Conservation (phyloP, 345 rosid genomes). For the Kandelia obovata region DNA sequence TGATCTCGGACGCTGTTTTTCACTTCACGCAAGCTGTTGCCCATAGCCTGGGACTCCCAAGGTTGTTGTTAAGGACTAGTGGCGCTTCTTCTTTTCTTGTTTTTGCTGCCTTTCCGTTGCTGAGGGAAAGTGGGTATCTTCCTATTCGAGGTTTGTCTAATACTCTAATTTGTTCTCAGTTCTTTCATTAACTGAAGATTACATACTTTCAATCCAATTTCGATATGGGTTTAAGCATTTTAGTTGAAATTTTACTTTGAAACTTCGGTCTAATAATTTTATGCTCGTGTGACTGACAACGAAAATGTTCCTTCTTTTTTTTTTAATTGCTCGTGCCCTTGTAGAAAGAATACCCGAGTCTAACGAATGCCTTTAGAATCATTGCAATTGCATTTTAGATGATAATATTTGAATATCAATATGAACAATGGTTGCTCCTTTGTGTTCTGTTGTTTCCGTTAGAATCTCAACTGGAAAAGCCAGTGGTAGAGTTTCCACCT, state of each 20-base stretch:
- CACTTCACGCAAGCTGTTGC: conserved; percentile 34
- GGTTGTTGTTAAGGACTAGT: conserved; percentile 31
- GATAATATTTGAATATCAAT: too few species aligned
- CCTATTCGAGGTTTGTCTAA: conserved; percentile 26
- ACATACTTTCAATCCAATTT: too few species aligned
- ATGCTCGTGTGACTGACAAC: too few species aligned
- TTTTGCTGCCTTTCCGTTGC: conserved; percentile 30
- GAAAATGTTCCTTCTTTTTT: too few species aligned
- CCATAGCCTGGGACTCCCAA: conserved; percentile 19
- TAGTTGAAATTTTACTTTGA: too few species aligned
- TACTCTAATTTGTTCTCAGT: too few species aligned
- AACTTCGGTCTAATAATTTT: too few species aligned
- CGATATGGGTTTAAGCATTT: too few species aligned
- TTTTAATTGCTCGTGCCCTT: too few species aligned
- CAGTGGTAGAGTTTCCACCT: conserved; percentile 29
- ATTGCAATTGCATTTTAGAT: not conserved
- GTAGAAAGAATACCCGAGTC: too few species aligned
- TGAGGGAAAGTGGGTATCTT: conserved; percentile 33
- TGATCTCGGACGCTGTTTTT: conserved; percentile 33
- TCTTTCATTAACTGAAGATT: not conserved
- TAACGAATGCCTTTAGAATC: too few species aligned
- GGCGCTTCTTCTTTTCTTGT: conserved; percentile 29
- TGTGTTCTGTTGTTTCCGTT: not conserved
- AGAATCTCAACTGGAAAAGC: conserved; percentile 29
- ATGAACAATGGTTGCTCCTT: not conserved